Evolutionary conservation across 331 rosid genomes (phyloP).

Genomic region (Phaseolus coccineus): DNA sequence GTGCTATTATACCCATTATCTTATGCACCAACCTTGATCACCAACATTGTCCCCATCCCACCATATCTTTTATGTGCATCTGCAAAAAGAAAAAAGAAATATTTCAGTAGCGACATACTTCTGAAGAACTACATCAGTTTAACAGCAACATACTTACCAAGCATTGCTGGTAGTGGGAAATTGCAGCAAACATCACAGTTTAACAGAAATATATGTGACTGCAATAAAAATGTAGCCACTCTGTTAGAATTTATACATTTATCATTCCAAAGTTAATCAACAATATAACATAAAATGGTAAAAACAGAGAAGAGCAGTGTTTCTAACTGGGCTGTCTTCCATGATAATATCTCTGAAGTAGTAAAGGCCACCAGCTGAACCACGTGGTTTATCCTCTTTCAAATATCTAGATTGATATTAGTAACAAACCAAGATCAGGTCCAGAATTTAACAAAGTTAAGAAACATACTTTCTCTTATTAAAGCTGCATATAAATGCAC

Average conservation of each 20-base stretch:
- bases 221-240: conserved; percentile 47
- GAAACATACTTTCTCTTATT: not conserved
- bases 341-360: conserved; percentile 83
- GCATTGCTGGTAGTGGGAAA: conserved; percentile 88
- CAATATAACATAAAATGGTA: not conserved
- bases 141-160: conserved; percentile 66
- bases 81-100: conserved; percentile 46
- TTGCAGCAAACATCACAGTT: conserved; percentile 98
- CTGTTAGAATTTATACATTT: conserved; percentile 22
- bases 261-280: conserved; percentile 12
- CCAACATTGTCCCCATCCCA: conserved; percentile 94
- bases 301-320: conserved; percentile 14
- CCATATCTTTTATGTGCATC: conserved; percentile 83
- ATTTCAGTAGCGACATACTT: not conserved
- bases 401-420: conserved; percentile 69
- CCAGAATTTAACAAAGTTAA: conserved; percentile 12
- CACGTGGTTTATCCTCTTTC: conserved; percentile 96
- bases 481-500: conserved; percentile 14
- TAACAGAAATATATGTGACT: conserved; percentile 91
- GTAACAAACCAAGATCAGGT: conserved; percentile 32
- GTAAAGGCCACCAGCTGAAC: conserved; percentile 91
- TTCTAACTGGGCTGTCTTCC: conserved; percentile 90
- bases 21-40: conserved; percentile 78
- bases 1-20: conserved; percentile 8
- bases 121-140: conserved; percentile 19